These are phyloP conservation scores for Mucor saturninus DNA, from an alignment of 371 early-diverging fungal genomes.

Conservation along the genomic window DNA sequence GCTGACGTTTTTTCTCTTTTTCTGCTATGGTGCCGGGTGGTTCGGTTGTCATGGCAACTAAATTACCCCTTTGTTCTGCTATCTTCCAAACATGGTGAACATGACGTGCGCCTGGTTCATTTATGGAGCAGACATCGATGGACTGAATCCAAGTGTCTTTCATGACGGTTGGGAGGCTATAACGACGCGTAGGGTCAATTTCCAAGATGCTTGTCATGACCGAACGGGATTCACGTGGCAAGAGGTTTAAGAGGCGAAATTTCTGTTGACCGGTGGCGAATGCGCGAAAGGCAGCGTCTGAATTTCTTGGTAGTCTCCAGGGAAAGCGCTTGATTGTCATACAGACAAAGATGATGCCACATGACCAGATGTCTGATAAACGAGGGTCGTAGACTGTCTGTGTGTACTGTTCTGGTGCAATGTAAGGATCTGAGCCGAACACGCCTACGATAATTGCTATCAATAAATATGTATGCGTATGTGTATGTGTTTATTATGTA, in stretches of 20 bases:
- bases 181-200: constrained; percentile 54
- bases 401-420: constrained; percentile 88
- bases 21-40: constrained; percentile 53
- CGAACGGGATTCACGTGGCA: constrained; percentile 55
- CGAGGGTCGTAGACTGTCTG: constrained; percentile 67
- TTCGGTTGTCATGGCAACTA: constrained; percentile 48
- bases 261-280: constrained; percentile 54
- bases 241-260: constrained; percentile 47
- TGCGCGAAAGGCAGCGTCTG: constrained; percentile 60
- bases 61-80: constrained; percentile 34
- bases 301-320: constrained; percentile 69
- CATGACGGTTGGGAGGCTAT: constrained; percentile 49
- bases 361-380: constrained; percentile 78
- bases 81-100: constrained; percentile 52
- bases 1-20: constrained; percentile 37
- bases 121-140: constrained; percentile 60
- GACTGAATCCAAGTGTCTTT: constrained; percentile 56
- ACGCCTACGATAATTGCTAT: constrained; percentile 49
- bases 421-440: constrained; percentile 90
- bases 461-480: not conserved
- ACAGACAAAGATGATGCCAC: constrained; percentile 80
- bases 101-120: constrained; percentile 49
- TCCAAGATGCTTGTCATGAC: constrained; percentile 58
- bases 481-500: constrained; percentile 17
- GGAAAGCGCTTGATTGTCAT: constrained; percentile 79